Percentiles rank a stretch among this genome's conserved stretches.
Conservation (phyloP, 2,329 filamentous ascomycete genomes). For the Nemania sp. region DNA sequence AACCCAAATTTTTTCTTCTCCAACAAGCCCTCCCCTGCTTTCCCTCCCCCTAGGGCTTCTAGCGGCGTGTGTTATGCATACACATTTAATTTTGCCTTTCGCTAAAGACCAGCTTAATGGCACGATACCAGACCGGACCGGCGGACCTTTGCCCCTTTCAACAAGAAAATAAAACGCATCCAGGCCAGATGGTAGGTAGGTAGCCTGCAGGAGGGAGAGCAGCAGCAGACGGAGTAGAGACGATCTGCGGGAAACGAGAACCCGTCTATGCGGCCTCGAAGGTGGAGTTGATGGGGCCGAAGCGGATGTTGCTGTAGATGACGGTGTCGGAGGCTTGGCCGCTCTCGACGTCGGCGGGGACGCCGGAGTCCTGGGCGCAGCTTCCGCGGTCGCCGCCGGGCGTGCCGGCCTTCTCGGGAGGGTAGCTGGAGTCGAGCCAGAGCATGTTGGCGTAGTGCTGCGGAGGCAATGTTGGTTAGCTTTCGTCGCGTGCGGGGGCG, state of each 20-base stretch:
- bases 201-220: neutral
- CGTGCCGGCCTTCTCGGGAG: slow-evolving; percentile 34
- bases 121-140: neutral
- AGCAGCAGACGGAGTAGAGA: neutral
- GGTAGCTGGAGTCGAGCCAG: slow-evolving; percentile 63
- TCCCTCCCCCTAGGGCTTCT: too few species aligned
- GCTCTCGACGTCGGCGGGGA: slow-evolving; percentile 50
- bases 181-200: neutral
- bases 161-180: neutral
- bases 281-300: slow-evolving; percentile 52
- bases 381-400: slow-evolving; percentile 53
- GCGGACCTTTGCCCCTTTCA: neutral
- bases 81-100: too few species aligned
- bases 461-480: slow-evolving; percentile 10
- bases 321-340: slow-evolving; percentile 46
- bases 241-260: neutral
- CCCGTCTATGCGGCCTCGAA: slow-evolving; percentile 33
- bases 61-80: too few species aligned
- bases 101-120: too few species aligned
- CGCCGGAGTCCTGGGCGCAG: slow-evolving; percentile 51
- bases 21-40: too few species aligned
- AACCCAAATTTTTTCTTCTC: neutral
- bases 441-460: slow-evolving; percentile 61
- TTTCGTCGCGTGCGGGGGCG: neutral
- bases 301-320: slow-evolving; percentile 54